These are phyloP conservation scores for Heterobasidion annosum DNA, from an alignment of 1,284 basidiomycete genomes.

Conservation along the genomic window DNA sequence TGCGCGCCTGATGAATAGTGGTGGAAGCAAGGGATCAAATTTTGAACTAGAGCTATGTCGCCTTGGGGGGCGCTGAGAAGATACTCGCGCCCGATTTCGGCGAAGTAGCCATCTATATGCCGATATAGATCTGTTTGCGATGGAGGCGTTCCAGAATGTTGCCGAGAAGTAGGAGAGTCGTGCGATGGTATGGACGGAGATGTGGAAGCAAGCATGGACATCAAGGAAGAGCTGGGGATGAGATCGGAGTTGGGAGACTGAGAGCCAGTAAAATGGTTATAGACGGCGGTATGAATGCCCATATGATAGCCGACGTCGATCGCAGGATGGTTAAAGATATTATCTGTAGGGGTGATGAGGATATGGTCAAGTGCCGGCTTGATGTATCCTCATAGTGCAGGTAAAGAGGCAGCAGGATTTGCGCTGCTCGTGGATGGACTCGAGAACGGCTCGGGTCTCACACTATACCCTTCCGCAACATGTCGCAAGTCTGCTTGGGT, in stretches of 20 bases:
- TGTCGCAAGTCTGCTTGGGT: slow-evolving; percentile 1
- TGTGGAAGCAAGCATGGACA: slow-evolving; percentile 16
- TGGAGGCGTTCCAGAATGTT: slow-evolving; percentile 19
- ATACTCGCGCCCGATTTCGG: slow-evolving; percentile 48
- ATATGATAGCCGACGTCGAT: slow-evolving; percentile 66
- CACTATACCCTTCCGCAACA: not conserved
- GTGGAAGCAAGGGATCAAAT: slow-evolving; percentile 59
- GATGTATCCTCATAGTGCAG: slow-evolving; percentile 64
- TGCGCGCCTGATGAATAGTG: slow-evolving; percentile 59
- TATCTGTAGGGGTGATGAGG: slow-evolving; percentile 55
- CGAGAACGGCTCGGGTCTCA: slow-evolving; percentile 26
- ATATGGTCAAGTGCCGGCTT: slow-evolving; percentile 69
- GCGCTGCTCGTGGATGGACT: slow-evolving; percentile 56
- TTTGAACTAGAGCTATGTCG: slow-evolving; percentile 55
- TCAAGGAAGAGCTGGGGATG: slow-evolving; percentile 15
- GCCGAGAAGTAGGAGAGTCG: not conserved
- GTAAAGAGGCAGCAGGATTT: slow-evolving; percentile 61
- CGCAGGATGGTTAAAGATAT: slow-evolving; percentile 47
- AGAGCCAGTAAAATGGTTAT: slow-evolving; percentile 65
- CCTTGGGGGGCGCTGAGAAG: slow-evolving; percentile 55
- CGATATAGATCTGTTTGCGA: slow-evolving; percentile 61
- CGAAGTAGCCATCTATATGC: slow-evolving; percentile 59
- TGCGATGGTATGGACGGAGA: slow-evolving; percentile 4
- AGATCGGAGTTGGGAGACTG: slow-evolving; percentile 22
- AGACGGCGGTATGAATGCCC: slow-evolving; percentile 68